phyloP scores from a whole-genome alignment of 345 rosid genomes.

The Microthlaspi erraticum region DNA sequence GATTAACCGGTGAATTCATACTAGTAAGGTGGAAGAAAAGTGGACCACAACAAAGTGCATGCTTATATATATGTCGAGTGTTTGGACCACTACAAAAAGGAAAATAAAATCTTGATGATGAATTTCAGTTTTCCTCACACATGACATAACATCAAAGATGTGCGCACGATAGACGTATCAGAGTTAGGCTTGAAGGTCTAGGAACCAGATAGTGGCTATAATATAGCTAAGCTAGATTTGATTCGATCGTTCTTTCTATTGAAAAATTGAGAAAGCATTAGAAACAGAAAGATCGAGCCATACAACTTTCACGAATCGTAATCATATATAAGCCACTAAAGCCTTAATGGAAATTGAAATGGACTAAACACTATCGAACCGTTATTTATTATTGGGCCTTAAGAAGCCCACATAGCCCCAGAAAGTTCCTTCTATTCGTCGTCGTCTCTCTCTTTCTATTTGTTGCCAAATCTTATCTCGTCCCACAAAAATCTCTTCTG shows the following conservation, averaged over 20 bases:
- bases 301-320: conserved; percentile 1
- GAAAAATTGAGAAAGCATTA: not conserved
- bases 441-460: not conserved
- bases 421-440: too few species aligned
- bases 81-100: conserved; percentile 15
- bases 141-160: conserved; percentile 18
- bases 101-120: conserved; percentile 10
- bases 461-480: not conserved
- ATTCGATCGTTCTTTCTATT: conserved; percentile 7
- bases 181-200: conserved; percentile 18
- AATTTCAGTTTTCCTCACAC: conserved; percentile 18
- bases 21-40: conserved; percentile 14
- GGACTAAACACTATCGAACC: not conserved
- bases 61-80: conserved; percentile 28
- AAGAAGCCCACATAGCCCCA: conserved; percentile 13
- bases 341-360: not conserved
- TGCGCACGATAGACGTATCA: conserved; percentile 32
- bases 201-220: conserved; percentile 3
- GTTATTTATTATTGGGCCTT: conserved; percentile 20
- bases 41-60: conserved; percentile 39
- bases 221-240: conserved; percentile 2
- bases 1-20: not conserved
- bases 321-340: conserved; percentile 33
- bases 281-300: conserved; percentile 6
- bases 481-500: not conserved